Evolutionary conservation across 805 yeast species (phyloP).

Genomic region (Ogataea minuta): DNA sequence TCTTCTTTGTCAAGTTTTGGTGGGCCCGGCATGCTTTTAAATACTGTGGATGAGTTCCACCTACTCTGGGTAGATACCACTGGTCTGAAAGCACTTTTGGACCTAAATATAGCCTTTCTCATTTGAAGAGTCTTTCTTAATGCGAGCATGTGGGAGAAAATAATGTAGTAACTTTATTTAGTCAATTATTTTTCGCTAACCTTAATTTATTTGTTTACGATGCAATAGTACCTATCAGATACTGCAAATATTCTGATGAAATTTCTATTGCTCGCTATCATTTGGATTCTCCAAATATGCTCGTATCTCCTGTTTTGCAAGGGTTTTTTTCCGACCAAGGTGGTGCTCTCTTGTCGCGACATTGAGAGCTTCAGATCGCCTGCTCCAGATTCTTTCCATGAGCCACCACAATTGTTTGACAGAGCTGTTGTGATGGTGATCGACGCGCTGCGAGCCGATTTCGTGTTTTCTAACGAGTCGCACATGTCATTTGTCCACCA

Average conservation of each 20-base stretch:
- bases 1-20: constrained; percentile 76
- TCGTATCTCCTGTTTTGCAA: constrained; percentile 64
- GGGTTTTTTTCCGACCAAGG: constrained; percentile 94
- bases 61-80: not conserved
- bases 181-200: constrained; percentile 1
- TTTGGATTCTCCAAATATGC: constrained; percentile 39
- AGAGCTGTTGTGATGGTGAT: constrained; percentile 79
- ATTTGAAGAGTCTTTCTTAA: not conserved
- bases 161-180: not conserved
- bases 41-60: constrained; percentile 11
- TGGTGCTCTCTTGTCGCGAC: constrained; percentile 62
- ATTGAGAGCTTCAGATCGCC: constrained; percentile 34
- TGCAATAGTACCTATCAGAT: not conserved
- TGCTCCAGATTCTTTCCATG: constrained; percentile 28
- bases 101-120: not conserved
- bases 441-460: constrained; percentile 92
- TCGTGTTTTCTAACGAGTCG: constrained; percentile 65
- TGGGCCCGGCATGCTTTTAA: constrained; percentile 45
- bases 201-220: constrained; percentile 1
- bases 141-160: constrained; percentile 2
- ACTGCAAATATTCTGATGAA: constrained; percentile 12
- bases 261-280: constrained; percentile 18
- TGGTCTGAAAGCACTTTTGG: not conserved
- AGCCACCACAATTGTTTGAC: constrained; percentile 49
- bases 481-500: constrained; percentile 65